These are phyloP conservation scores for Plantago lanceolata DNA, from an alignment of 305 asterid species.

Conservation along the genomic window DNA sequence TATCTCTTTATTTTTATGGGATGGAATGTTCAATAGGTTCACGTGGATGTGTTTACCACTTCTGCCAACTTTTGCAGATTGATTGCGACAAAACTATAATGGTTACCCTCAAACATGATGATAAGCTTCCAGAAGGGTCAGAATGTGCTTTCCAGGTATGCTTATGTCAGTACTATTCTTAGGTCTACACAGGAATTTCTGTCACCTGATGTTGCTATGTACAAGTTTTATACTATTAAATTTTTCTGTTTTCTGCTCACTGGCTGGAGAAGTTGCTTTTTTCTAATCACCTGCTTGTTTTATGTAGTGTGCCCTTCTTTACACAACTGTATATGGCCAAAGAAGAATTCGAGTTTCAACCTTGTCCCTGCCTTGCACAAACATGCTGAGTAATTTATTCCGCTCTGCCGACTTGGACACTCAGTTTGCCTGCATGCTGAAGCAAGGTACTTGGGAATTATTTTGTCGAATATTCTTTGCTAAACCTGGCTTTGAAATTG, in stretches of 20 bases:
- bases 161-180: constrained; percentile 17
- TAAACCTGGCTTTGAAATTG: constrained; percentile 3
- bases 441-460: constrained; percentile 52
- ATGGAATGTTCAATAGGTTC: constrained; percentile 11
- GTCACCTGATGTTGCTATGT: not conserved
- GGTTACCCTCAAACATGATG: constrained; percentile 86
- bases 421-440: constrained; percentile 70
- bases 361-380: constrained; percentile 77
- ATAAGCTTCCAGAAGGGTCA: constrained; percentile 82
- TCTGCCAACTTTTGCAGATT: constrained; percentile 39
- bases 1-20: not conserved
- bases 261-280: constrained; percentile 4
- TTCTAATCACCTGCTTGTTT: constrained; percentile 26
- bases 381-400: constrained; percentile 71
- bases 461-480: constrained; percentile 19
- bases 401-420: constrained; percentile 87
- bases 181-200: constrained; percentile 5
- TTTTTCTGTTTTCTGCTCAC: not conserved
- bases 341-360: constrained; percentile 88
- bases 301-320: constrained; percentile 79
- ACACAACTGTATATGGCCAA: constrained; percentile 81
- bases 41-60: constrained; percentile 9
- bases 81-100: constrained; percentile 92
- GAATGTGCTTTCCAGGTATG: constrained; percentile 88
- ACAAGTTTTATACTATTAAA: constrained; percentile 3